Evolutionary conservation across 139 green algal genomes (phyloP), one percentile per base, ranked within the genome.

Genomic region (Chlorella sorokiniana): DNA sequence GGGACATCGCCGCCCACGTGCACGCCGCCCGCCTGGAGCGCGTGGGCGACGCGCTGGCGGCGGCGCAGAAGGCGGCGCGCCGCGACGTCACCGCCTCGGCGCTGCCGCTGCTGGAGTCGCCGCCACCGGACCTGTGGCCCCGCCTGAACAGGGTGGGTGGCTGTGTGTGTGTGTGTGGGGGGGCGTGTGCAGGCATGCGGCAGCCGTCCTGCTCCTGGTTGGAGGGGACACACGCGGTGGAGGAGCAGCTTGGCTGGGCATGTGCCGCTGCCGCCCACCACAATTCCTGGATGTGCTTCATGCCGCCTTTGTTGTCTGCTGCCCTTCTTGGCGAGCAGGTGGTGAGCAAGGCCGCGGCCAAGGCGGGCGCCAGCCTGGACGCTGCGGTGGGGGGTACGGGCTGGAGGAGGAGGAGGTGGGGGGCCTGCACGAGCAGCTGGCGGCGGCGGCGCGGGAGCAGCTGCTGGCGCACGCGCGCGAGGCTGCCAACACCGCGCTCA

Each of bases 401-500:
- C 73, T 94, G 35, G 56, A 1, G 1, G 56, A 52, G 8, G 68
- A 42, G 1, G 91, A 95, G 71, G 10, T 73, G 41, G 64, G 61
- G 4, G 51, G 41, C 27, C 54, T 93, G 56, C 23, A 61, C 9
- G 63, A 63, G 41, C 42, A 76, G 69, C 61, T 94, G 71, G 64
- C 38, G 0, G 37, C 35, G 10, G 74, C 68, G 31, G 86, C 84
- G 3, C 31, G 62, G 7, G 41, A n/a, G 48, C 67, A 41, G 29
- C 78, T 94, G 62, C 75, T 91, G 37, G 69, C 37, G 42, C 85
- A 90, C 38, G 81, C 91, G 41, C 86, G 89, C n/a, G 93, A 97
- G 77, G 94, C 91, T 16, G 89, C 93, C 44, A 90, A 94, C 54
- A 95, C 91, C 16, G 89, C 88, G 25, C 87, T 95, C 0, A 91